A percentile compares a stretch with the other conserved stretches of the same genome.
phyloP scores from a whole-genome alignment of 208 protist species.

The Leishmania gerbilli region DNA sequence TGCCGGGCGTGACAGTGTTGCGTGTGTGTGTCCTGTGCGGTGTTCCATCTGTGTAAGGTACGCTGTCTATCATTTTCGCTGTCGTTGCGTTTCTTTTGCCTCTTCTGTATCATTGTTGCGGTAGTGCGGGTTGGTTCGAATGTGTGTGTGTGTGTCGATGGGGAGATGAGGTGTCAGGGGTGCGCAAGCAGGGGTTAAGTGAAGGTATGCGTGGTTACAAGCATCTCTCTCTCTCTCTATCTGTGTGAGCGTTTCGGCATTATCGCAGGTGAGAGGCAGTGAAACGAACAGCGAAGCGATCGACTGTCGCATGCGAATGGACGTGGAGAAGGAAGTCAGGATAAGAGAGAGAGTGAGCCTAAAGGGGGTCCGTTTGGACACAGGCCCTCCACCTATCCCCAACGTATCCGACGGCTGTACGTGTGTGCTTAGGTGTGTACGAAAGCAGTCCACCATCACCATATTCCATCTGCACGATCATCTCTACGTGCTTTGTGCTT shows the following conservation, averaged over 20 bases:
- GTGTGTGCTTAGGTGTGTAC: background rate
- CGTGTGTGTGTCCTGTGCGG: too few relatives aligned
- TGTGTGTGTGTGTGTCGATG: too few relatives aligned
- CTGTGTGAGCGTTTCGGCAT: background rate
- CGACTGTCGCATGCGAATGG: too few relatives aligned
- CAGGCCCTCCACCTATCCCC: background rate
- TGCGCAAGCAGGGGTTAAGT: too few relatives aligned
- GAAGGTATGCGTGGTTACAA: too few relatives aligned
- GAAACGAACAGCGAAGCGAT: background rate
- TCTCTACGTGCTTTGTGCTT: background rate
- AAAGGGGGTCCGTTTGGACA: background rate
- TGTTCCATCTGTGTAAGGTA: too few relatives aligned
- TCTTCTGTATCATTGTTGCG: too few relatives aligned
- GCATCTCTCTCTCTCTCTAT: background rate
- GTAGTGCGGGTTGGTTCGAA: too few relatives aligned
- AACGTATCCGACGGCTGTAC: background rate
- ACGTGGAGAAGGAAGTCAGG: background rate
- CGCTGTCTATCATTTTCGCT: too few relatives aligned
- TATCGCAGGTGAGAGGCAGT: background rate
- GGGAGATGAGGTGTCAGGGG: too few relatives aligned
- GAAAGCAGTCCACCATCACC: background rate
- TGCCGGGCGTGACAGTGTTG: too few relatives aligned
- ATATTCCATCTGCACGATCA: background rate
- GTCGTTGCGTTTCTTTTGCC: too few relatives aligned
- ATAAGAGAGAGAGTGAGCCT: background rate